Percentiles rank a stretch among this genome's conserved stretches.
phyloP scores from a whole-genome alignment of 306 rosid species.

The Leucaena leucocephala region DNA sequence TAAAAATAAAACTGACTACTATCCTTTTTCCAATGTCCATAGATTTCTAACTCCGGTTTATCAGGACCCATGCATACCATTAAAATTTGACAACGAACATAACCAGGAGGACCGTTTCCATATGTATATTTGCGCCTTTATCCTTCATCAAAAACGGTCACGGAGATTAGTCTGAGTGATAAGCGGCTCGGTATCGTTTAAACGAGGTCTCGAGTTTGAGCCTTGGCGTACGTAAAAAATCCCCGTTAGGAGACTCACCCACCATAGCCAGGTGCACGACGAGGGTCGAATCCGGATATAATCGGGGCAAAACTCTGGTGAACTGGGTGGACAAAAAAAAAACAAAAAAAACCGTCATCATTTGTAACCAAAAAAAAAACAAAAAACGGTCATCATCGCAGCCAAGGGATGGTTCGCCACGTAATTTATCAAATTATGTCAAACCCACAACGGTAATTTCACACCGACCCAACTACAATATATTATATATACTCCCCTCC shows the following conservation, averaged over 20 bases:
- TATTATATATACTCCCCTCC: not conserved
- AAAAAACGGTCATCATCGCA: not conserved
- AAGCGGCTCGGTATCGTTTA: too few species aligned
- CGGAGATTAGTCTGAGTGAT: too few species aligned
- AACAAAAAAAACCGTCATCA: too few species aligned
- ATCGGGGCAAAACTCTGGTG: too few species aligned
- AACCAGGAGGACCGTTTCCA: not conserved
- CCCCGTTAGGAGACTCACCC: too few species aligned
- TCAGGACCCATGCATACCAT: not conserved
- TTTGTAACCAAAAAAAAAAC: too few species aligned
- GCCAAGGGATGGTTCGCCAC: not conserved
- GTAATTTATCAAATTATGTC: not conserved
- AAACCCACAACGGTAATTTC: not conserved
- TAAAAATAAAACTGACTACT: not conserved
- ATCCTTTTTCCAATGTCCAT: not conserved
- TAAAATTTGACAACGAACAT: not conserved
- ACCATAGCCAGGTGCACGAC: too few species aligned
- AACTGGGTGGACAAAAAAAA: too few species aligned
- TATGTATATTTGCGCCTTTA: not conserved
- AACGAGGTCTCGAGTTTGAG: too few species aligned
- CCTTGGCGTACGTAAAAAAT: too few species aligned
- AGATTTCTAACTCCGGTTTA: not conserved
- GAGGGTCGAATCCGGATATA: too few species aligned
- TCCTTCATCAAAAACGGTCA: not conserved
- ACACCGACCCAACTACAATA: not conserved